A percentile compares a stretch with the other conserved stretches of the same genome.
phyloP scores from a whole-genome alignment of 2,329 filamentous ascomycete species.

The Aureobasidium pullulans region DNA sequence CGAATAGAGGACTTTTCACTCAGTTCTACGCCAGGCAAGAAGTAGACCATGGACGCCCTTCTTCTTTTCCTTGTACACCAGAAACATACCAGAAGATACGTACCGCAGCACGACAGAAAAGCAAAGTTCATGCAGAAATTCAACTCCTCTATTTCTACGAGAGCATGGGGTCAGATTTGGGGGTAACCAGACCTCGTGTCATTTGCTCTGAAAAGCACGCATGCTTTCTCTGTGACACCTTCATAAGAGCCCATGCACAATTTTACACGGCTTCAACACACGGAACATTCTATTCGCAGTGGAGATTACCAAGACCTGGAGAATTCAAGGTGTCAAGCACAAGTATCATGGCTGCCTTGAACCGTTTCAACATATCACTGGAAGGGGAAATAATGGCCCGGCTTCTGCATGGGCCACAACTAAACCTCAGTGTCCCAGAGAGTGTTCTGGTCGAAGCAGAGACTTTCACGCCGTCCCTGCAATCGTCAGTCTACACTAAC shows the following conservation, averaged over 20 bases:
- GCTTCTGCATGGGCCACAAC: no score
- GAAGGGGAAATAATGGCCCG: not conserved
- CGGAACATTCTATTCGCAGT: not conserved
- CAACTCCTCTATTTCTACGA: constrained; percentile 1
- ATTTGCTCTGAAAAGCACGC: constrained; percentile 7
- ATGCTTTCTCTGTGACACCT: constrained; percentile 5
- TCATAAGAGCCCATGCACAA: constrained; percentile 3
- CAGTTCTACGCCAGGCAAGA: not conserved
- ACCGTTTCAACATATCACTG: not conserved
- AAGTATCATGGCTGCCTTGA: not conserved
- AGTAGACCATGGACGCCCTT: not conserved
- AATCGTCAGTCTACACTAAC: no score
- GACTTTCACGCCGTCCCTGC: no score
- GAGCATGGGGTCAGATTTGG: not conserved
- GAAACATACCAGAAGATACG: not conserved
- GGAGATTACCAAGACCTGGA: not conserved
- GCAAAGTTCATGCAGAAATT: constrained; percentile 1
- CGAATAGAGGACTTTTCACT: no score
- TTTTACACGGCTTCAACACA: not conserved
- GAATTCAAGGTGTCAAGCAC: not conserved
- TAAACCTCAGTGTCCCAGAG: no score
- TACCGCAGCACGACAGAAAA: not conserved
- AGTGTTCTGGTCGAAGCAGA: no score
- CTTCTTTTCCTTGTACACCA: not conserved
- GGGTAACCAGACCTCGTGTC: not conserved